These are phyloP conservation scores for Metschnikowia noctiluminum DNA, from an alignment of 805 yeast genomes.

Conservation along the genomic window DNA sequence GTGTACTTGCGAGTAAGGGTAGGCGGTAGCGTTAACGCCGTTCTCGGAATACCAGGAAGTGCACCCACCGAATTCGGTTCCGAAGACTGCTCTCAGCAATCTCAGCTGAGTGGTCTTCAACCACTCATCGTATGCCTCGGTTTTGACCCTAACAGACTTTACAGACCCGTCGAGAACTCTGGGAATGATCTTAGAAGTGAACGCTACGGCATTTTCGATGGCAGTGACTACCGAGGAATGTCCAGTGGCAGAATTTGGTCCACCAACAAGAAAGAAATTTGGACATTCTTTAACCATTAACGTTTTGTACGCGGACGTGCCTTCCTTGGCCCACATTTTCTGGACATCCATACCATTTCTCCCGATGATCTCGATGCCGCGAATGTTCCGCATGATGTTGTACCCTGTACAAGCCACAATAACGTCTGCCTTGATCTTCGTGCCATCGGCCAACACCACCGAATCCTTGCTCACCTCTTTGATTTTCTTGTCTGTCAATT, in stretches of 20 bases:
- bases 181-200: constrained; percentile 21
- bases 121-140: constrained; percentile 34
- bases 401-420: constrained; percentile 44
- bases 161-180: constrained; percentile 27
- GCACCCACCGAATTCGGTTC: constrained; percentile 40
- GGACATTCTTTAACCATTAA: constrained; percentile 32
- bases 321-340: constrained; percentile 29
- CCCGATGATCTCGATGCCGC: constrained; percentile 24
- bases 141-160: constrained; percentile 30
- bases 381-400: constrained; percentile 21
- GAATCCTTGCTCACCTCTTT: constrained; percentile 27
- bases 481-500: constrained; percentile 22
- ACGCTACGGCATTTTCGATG: constrained; percentile 32
- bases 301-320: constrained; percentile 36
- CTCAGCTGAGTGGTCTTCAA: constrained; percentile 24
- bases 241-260: constrained; percentile 43
- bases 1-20: constrained; percentile 35
- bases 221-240: constrained; percentile 41
- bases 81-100: constrained; percentile 32
- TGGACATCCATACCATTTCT: constrained; percentile 21
- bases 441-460: constrained; percentile 28
- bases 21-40: constrained; percentile 32
- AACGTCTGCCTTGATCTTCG: constrained; percentile 31
- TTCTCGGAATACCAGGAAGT: constrained; percentile 35
- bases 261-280: constrained; percentile 33